Conservation (phyloP, 768 basidiomycete species). For the Sarcodon sp. region DNA sequence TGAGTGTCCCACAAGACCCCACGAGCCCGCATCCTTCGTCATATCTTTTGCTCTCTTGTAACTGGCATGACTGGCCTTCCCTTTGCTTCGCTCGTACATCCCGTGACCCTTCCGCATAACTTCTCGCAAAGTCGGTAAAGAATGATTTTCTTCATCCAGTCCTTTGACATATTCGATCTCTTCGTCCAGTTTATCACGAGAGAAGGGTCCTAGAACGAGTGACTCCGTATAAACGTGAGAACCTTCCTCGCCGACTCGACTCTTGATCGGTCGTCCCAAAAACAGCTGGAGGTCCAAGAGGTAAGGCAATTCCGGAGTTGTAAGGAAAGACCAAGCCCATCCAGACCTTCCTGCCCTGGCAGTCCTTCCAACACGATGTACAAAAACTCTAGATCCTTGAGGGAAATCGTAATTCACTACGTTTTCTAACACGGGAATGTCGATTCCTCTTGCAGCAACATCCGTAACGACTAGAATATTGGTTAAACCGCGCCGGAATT, state of each 20-base stretch:
- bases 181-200: constrained; percentile 67
- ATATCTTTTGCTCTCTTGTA: constrained; percentile 88
- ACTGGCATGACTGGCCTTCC: constrained; percentile 76
- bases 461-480: constrained; percentile 92
- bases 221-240: constrained; percentile 59
- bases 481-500: constrained; percentile 71
- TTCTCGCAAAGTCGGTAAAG: constrained; percentile 51
- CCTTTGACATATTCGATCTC: constrained; percentile 71
- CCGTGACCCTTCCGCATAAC: constrained; percentile 84
- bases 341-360: constrained; percentile 91
- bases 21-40: constrained; percentile 53
- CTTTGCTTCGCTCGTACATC: constrained; percentile 91
- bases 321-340: constrained; percentile 94
- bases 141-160: constrained; percentile 50
- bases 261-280: constrained; percentile 64
- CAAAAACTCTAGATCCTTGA: constrained; percentile 82
- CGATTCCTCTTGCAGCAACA: constrained; percentile 95
- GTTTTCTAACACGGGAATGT: constrained; percentile 92
- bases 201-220: constrained; percentile 73
- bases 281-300: constrained; percentile 90
- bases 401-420: constrained; percentile 99
- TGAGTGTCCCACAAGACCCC: constrained; percentile 46
- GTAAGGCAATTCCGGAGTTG: constrained; percentile 76
- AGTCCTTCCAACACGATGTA: constrained; percentile 94
- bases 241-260: constrained; percentile 31